Evolutionary conservation across 768 basidiomycete genomes (phyloP).

Genomic region (Cystofilobasidium capitatum): DNA sequence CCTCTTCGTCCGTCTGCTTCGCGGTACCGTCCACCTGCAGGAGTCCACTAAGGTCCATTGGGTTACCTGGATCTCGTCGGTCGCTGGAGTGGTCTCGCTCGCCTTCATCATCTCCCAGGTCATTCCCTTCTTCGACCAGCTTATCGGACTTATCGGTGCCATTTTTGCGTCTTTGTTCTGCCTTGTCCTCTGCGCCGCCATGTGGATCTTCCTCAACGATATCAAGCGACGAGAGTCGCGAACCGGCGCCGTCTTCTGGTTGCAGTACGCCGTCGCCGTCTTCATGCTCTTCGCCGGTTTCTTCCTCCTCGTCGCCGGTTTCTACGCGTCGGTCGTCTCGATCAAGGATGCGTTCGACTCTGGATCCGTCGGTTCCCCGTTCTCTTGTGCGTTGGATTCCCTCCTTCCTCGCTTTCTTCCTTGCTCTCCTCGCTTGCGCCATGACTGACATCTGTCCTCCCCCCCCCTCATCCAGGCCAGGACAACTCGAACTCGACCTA

Average conservation of each 20-base stretch:
- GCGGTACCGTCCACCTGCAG: constrained; percentile 28
- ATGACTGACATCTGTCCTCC: neutral
- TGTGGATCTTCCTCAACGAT: constrained; percentile 29
- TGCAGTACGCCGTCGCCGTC: neutral
- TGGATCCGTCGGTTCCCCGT: constrained; percentile 7
- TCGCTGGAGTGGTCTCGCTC: constrained; percentile 8
- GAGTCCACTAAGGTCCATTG: constrained; percentile 27
- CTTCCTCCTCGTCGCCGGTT: constrained; percentile 1
- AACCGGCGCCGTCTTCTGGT: constrained; percentile 1
- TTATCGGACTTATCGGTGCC: constrained; percentile 29
- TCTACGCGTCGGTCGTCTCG: neutral
- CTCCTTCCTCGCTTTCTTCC: neutral
- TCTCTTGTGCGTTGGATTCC: neutral
- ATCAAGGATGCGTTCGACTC: constrained; percentile 8
- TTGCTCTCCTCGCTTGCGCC: neutral
- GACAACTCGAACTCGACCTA: constrained; percentile 1
- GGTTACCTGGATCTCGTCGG: constrained; percentile 26
- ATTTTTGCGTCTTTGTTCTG: constrained; percentile 23
- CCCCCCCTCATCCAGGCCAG: neutral
- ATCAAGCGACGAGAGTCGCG: neutral
- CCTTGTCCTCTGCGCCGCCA: constrained; percentile 1
- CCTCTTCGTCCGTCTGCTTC: constrained; percentile 30
- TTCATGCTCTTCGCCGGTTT: constrained; percentile 10
- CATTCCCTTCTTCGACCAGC: constrained; percentile 8
- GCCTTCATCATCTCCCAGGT: constrained; percentile 29